A percentile compares a stretch with the other conserved stretches of the same genome.
These are phyloP conservation scores for Trypethelium eluteriae DNA, from an alignment of 495 filamentous ascomycete genomes.

Conservation along the genomic window DNA sequence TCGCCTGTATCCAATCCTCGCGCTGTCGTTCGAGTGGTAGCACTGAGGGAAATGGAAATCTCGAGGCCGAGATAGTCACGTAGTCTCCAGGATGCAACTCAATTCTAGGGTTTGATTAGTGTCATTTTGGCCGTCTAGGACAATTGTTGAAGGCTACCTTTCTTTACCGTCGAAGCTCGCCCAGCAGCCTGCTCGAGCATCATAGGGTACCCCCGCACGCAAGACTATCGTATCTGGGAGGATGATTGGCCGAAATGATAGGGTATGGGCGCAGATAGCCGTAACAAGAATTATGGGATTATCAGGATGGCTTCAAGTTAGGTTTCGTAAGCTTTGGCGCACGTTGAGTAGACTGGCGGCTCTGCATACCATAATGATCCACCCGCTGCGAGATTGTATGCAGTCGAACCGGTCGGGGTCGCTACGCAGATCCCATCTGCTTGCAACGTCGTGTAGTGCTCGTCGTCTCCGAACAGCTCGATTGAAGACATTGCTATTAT, in stretches of 20 bases:
- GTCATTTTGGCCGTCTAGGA: background rate
- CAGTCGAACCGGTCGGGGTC: slow-evolving; percentile 88
- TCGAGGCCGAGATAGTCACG: slow-evolving; percentile 84
- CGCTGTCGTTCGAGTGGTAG: slow-evolving; percentile 63
- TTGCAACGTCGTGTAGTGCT: slow-evolving; percentile 81
- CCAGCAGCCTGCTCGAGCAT: slow-evolving; percentile 83
- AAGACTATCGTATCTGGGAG: slow-evolving; percentile 91
- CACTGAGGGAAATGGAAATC: slow-evolving; percentile 90
- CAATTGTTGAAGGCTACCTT: slow-evolving; percentile 40
- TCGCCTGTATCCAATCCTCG: slow-evolving; percentile 91
- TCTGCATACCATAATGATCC: slow-evolving; percentile 62
- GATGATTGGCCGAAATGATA: slow-evolving; percentile 93
- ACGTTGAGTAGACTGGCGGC: background rate
- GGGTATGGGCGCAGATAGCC: slow-evolving; percentile 90
- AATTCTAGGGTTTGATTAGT: slow-evolving; percentile 40
- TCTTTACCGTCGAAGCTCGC: slow-evolving; percentile 94
- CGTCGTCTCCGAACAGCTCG: slow-evolving; percentile 90
- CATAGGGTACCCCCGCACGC: slow-evolving; percentile 84
- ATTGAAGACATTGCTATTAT: slow-evolving; percentile 62
- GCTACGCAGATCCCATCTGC: slow-evolving; percentile 86
- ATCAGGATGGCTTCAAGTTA: slow-evolving; percentile 58
- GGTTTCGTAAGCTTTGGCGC: background rate
- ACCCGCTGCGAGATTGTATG: slow-evolving; percentile 94
- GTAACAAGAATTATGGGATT: slow-evolving; percentile 95
- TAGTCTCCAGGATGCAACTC: slow-evolving; percentile 89